Base-by-base conservation (phyloP, 2,329 filamentous ascomycete genomes). In the Lecanoromycetidae sp. region DNA sequence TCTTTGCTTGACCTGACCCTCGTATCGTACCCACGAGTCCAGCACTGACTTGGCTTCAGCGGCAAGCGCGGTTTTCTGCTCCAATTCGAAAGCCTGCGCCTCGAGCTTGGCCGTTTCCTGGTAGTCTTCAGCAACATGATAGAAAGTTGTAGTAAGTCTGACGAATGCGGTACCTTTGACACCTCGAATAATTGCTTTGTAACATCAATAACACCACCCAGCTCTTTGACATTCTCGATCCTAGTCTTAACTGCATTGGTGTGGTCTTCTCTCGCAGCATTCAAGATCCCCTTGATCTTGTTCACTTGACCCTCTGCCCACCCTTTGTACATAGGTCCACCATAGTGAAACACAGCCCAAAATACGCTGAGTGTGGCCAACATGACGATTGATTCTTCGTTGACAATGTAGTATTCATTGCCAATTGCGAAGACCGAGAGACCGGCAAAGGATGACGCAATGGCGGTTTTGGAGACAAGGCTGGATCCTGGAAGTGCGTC, bases 351-450 rank as follows among this genome's bases (percentile, higher is more conserved):
- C 61, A 94, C 77, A 54, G 81, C 87, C 63, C 76, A 82, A 83
- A 94, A 98, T 65, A 96, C 85, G 66, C 83, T 87, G 64, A 96
- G 74, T 61, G 98, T 76, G 68, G 84, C 91, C 72, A 98, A 79
- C 57, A 86, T 85, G 63, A 94, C 85, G 65, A 98, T 84, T 55
- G 88, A 84, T 76, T 98, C 91, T 77, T 98, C 91, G 75, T 98
- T 98, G 71, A 98, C 77, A 66, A 98, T 87, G 72, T 95, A 96
- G 76, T 96, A 87, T 79, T 98, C 91, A 74, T 94, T 98, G 81
- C 85, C 93, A 72, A 98, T 87, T 63, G 87, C 91, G 66, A 91
- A 94, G 68, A 94, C 78, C 62, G 85, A 88, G 60, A 94, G 71
- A 71, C 84, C 90, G 62, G 91, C 86, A 56, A 83, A 82, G 61